Evolutionary conservation across 2,329 filamentous ascomycete species (phyloP), one percentile per base, ranked within the genome.

Genomic region (Paramyrothecium sp.): DNA sequence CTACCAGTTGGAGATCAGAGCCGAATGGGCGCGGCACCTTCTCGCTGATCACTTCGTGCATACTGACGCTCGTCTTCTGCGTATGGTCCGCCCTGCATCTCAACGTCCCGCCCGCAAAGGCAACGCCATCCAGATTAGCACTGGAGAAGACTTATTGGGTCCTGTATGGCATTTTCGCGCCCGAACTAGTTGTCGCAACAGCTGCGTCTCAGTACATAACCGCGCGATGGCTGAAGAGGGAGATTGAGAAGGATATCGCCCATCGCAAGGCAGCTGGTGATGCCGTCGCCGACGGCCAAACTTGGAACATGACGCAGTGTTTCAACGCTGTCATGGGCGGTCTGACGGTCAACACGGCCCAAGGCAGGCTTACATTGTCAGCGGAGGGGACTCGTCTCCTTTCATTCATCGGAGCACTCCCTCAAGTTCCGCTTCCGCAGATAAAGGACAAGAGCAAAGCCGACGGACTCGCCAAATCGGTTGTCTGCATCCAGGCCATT

Each of bases 401-500:
- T 13, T 54, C 60, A 0, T 56, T 60, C 11, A 51, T 60, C 17
- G 47, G 56, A 0, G 33, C 54, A 7, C 59, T 65, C 7, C 57
- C 62, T 2, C 34, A 23, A 0, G 46, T 64, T 16, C 48, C 55
- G 0, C 33, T 56, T 12, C 54, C 56, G 1, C 49, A 67, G 12
- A 71, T 76, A 4, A 54, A 62, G 49, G 73, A 77, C 46, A 71
- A 71, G 23, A 76, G 71, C 60, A 78, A 78, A 55, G 69, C 68
- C 2, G 66, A 75, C 23, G 59, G 56, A 1, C 56, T 76, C 7
- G 65, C 73, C 7, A 77, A 76, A 58, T 46, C 59, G 0, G 51
- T 79, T 2, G 71, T 75, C 1, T 62, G 71, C 21, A 54, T 73
- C 3, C 76, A 79, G 55, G 71, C 73, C 0, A n/a, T 57, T 3